Base-by-base conservation (phyloP, 2,329 filamentous ascomycete species). In the Trichoderma harzianum region DNA sequence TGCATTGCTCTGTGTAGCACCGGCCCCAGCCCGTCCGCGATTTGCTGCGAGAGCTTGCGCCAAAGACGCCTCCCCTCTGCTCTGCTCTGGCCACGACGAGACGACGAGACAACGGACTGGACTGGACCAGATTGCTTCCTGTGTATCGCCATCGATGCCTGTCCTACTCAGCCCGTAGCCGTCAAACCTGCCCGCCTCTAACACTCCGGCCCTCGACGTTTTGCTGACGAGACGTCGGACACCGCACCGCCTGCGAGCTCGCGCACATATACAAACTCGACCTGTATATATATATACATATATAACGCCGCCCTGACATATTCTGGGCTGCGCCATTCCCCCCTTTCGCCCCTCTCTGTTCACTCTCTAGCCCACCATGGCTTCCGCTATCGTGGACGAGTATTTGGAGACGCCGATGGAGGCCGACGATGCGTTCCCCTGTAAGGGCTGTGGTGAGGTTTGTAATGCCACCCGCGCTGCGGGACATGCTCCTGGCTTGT, bases 371-470 rank as follows among this genome's bases (percentile, higher is more conserved):
- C 67, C 71, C 30, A 79, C 71, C 79, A 85, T 86, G 83, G 80
- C 86, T 70, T 83, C 83, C 75, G 60, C 55, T n/a, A 77, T 83
- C 57, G 86, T 90, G 78, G 88, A 89, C 75, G 88, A 90, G 71
- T 91, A 90, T 76, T 81, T 89, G 75, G 90, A 92, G 73, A 86
- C 83, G 77, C 87, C 89, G 68, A 86, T 93, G 85, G 93, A 97
- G 73, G 87, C 88, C 74, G 94, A 97, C 77, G 94, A 97, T 80
- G 87, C 92, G 75, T 97, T 93, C 79, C 93, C 93, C 73, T 97
- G 94, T 86, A 97, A 97, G 85, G 94, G 93, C 72, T 97, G 94
- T 83, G 94, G 94, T 84, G 93, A 97, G 87, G 93, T 97, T 86
- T 78, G 86, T 68, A 28, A 77, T 78, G 74, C 66, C 21, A 72